Evolutionary conservation across 225 moss, liverwort and hornwort species (phyloP).

Genomic region (Sphagnum contortum): DNA sequence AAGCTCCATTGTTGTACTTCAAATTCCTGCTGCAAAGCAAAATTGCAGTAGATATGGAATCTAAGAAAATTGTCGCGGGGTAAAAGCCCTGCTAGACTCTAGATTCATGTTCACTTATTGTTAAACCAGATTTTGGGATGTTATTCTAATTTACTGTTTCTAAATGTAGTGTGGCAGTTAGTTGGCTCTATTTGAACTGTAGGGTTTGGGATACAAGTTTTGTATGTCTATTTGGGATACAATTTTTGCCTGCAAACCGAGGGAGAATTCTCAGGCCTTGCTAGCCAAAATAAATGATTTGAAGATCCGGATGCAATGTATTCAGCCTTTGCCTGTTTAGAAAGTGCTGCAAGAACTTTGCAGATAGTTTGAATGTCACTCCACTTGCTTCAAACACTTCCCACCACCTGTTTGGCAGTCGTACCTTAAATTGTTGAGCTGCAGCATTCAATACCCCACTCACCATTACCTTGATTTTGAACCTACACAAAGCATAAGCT

Average conservation of each 20-base stretch:
- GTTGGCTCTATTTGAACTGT: no score
- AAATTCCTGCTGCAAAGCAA: no score
- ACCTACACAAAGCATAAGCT: constrained; percentile 84
- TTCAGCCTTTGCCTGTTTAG: constrained; percentile 62
- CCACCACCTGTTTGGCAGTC: constrained; percentile 88
- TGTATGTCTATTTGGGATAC: no score
- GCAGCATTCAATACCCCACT: constrained; percentile 97
- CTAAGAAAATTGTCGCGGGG: no score
- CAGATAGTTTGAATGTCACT: constrained; percentile 81
- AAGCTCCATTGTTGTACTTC: no score
- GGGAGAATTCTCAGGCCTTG: constrained; percentile 83
- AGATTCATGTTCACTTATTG: no score
- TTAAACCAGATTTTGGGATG: no score
- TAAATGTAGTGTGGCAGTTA: no score
- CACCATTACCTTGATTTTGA: constrained; percentile 85
- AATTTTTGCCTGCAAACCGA: constrained; percentile 33
- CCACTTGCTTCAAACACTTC: constrained; percentile 94
- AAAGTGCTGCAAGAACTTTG: constrained; percentile 78
- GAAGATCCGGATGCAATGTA: constrained; percentile 78
- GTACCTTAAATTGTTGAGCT: constrained; percentile 66
- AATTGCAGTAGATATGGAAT: no score
- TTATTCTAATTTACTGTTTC: no score
- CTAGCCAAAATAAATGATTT: constrained; percentile 94
- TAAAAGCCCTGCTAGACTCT: no score
- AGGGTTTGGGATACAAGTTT: no score